A percentile compares a stretch with the other conserved stretches of the same genome.
These are phyloP conservation scores for Cordyceps farinosa DNA, from an alignment of 2,329 filamentous ascomycete genomes.

Conservation along the genomic window DNA sequence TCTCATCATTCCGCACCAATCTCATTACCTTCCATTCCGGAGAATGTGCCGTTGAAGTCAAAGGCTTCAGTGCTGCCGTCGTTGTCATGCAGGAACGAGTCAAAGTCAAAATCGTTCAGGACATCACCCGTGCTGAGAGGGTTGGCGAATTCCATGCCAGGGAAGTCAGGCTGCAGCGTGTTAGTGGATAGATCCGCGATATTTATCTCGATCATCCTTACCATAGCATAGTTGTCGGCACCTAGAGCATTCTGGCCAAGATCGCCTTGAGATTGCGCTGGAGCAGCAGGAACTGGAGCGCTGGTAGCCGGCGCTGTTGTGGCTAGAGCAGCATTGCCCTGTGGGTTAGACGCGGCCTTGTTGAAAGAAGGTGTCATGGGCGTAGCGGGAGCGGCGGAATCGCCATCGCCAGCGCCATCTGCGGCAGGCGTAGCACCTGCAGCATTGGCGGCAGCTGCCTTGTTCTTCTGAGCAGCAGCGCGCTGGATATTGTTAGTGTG, in stretches of 20 bases:
- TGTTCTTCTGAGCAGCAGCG: slow-evolving; percentile 31
- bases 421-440: slow-evolving; percentile 55
- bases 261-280: slow-evolving; percentile 45
- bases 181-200: slow-evolving; percentile 21
- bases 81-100: slow-evolving; percentile 61
- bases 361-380: slow-evolving; percentile 59
- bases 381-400: slow-evolving; percentile 59
- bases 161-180: slow-evolving; percentile 40
- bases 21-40: slow-evolving; percentile 52
- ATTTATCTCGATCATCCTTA: slow-evolving; percentile 29
- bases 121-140: slow-evolving; percentile 53
- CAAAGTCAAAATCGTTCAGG: slow-evolving; percentile 64
- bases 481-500: slow-evolving; percentile 45
- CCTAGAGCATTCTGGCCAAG: slow-evolving; percentile 44
- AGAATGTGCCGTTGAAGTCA: slow-evolving; percentile 51
- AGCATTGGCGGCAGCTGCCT: slow-evolving; percentile 30
- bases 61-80: slow-evolving; percentile 48
- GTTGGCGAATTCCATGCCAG: slow-evolving; percentile 52
- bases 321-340: slow-evolving; percentile 29
- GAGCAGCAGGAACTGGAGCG: slow-evolving; percentile 36
- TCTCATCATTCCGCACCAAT: slow-evolving; percentile 53
- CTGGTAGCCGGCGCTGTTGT: slow-evolving; percentile 27
- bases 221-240: slow-evolving; percentile 45
- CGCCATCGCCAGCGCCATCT: slow-evolving; percentile 53
- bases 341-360: slow-evolving; percentile 41